Evolutionary conservation across 768 basidiomycete species (phyloP).

Genomic region (Boletus subparvulus): DNA sequence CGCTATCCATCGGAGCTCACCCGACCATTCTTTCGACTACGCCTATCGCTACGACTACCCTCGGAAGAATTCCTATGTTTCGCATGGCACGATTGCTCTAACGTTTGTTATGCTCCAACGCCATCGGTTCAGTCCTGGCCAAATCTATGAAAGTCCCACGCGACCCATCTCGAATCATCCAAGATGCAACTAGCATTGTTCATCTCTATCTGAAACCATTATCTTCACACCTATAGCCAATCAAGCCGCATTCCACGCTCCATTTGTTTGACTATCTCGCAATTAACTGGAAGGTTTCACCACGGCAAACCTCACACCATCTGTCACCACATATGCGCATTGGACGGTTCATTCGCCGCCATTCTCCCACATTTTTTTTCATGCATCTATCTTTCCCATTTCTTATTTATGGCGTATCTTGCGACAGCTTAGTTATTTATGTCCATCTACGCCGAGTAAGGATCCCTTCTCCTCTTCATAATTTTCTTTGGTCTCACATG

Average conservation of each 20-base stretch:
- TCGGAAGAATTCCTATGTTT: constrained; percentile 11
- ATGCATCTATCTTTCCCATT: constrained; percentile 15
- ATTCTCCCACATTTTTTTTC: constrained; percentile 10
- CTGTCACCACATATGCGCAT: constrained; percentile 29
- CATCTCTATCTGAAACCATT: constrained; percentile 17
- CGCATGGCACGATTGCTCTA: constrained; percentile 14
- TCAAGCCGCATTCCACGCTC: constrained; percentile 28
- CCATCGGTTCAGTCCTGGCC: constrained; percentile 12
- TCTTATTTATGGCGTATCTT: constrained; percentile 34
- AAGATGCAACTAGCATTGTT: constrained; percentile 18
- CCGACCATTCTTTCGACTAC: constrained; percentile 7
- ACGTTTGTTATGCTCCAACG: constrained; percentile 18
- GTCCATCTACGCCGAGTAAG: constrained; percentile 29
- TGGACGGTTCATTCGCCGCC: constrained; percentile 32
- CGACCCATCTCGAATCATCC: constrained; percentile 12
- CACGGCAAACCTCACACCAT: constrained; percentile 15
- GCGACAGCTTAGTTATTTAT: constrained; percentile 29
- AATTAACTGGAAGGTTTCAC: constrained; percentile 13
- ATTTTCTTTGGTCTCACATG: background rate
- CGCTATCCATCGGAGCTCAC: constrained; percentile 2
- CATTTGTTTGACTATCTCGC: constrained; percentile 32
- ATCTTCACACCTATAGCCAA: constrained; percentile 23
- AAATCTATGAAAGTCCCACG: constrained; percentile 8
- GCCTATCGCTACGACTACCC: constrained; percentile 10
- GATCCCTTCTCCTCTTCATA: background rate